phyloP scores from a whole-genome alignment of 2,329 filamentous ascomycete genomes.

The Didymella arachidicola region DNA sequence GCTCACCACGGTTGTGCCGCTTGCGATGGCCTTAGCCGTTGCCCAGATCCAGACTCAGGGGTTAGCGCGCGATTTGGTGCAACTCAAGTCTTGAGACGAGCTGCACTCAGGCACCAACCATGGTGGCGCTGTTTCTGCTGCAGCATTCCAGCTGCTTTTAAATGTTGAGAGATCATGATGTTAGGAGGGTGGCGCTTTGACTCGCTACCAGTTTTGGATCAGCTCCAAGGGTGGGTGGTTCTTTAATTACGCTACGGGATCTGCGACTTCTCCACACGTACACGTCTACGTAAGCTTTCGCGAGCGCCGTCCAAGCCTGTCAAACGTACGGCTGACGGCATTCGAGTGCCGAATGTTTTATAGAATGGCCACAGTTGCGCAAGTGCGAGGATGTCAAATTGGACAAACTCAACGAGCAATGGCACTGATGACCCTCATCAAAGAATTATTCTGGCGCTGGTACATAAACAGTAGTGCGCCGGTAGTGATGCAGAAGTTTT shows the following conservation, averaged over 20 bases:
- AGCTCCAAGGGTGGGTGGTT: constrained; percentile 4
- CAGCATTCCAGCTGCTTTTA: constrained; percentile 6
- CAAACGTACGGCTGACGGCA: not conserved
- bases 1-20: constrained; percentile 17
- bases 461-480: not conserved
- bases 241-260: constrained; percentile 16
- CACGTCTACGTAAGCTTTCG: constrained; percentile 16
- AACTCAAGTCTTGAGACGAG: constrained; percentile 14
- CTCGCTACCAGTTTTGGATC: constrained; percentile 6
- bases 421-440: not conserved
- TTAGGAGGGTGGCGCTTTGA: constrained; percentile 3
- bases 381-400: constrained; percentile 7
- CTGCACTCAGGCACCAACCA: constrained; percentile 9
- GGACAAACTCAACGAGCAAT: constrained; percentile 5
- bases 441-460: not conserved
- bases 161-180: constrained; percentile 12
- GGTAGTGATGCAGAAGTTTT: not conserved
- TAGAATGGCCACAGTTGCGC: constrained; percentile 2
- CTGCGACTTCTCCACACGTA: constrained; percentile 16
- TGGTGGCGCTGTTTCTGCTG: constrained; percentile 10
- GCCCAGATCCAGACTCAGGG: constrained; percentile 14
- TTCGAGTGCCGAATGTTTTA: constrained; percentile 3
- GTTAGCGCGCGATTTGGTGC: constrained; percentile 11
- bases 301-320: constrained; percentile 5
- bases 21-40: constrained; percentile 14